A percentile compares a stretch with the other conserved stretches of the same genome.
Evolutionary conservation across 768 basidiomycete genomes (phyloP).

Genomic region (Pleurotus sapidus): DNA sequence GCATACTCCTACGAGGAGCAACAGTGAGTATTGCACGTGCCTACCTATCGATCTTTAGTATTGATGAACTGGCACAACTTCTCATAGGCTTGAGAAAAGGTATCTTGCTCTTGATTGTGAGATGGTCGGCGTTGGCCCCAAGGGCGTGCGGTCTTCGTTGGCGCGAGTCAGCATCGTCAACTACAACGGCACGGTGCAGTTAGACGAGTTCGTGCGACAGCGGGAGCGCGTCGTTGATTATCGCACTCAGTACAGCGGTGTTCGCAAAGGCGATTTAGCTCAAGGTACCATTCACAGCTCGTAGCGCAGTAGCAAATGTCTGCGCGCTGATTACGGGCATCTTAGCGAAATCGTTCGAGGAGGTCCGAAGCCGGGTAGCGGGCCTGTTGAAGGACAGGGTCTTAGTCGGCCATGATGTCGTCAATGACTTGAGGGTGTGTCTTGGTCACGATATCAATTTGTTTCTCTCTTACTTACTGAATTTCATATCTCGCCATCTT

Average conservation of each 20-base stretch:
- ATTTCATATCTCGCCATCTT: no score
- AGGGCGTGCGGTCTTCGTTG: slow-evolving; percentile 77
- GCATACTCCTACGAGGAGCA: no score
- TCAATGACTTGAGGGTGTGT: slow-evolving; percentile 84
- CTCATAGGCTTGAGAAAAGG: slow-evolving; percentile 51
- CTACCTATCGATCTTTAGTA: no score
- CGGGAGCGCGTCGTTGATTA: slow-evolving; percentile 91
- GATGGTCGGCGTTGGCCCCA: slow-evolving; percentile 90
- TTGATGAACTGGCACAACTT: no score
- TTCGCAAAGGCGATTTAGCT: slow-evolving; percentile 56
- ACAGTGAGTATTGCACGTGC: no score
- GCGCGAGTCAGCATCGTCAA: slow-evolving; percentile 92
- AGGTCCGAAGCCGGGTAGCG: slow-evolving; percentile 77
- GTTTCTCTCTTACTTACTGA: not conserved
- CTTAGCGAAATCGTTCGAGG: slow-evolving; percentile 71
- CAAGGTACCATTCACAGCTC: slow-evolving; percentile 9
- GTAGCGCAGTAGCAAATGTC: not conserved
- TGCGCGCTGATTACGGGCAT: no score
- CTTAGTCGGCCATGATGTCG: slow-evolving; percentile 86
- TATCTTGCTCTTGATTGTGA: slow-evolving; percentile 92
- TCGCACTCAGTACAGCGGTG: slow-evolving; percentile 85
- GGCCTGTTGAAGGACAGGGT: slow-evolving; percentile 74
- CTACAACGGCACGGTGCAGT: slow-evolving; percentile 71
- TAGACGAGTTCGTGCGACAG: slow-evolving; percentile 87
- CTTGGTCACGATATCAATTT: not conserved